A percentile compares a stretch with the other conserved stretches of the same genome.
phyloP scores from a whole-genome alignment of 176 grass and related monocot genomes.

The Poa pratensis region DNA sequence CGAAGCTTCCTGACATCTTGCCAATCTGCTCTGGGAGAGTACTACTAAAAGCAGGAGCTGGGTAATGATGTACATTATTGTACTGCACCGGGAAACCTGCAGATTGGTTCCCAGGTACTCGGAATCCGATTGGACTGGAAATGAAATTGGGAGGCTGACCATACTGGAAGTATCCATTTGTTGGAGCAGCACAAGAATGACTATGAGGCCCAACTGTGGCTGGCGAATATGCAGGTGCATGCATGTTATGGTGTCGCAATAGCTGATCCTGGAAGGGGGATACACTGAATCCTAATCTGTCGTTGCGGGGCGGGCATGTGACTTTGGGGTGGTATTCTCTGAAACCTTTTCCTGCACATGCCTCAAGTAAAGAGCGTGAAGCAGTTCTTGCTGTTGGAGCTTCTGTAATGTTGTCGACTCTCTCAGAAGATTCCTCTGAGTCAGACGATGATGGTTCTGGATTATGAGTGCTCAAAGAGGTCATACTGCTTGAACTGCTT shows the following conservation, averaged over 20 bases:
- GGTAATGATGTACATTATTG: conserved; percentile 56
- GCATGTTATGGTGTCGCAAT: conserved; percentile 55
- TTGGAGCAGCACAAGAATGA: conserved; percentile 61
- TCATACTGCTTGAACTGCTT: conserved; percentile 69
- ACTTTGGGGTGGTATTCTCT: conserved; percentile 60
- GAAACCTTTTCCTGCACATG: conserved; percentile 52
- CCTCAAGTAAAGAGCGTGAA: conserved; percentile 57
- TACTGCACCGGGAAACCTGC: conserved; percentile 67
- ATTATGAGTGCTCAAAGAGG: conserved; percentile 66
- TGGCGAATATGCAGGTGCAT: conserved; percentile 52
- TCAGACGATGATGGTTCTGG: conserved; percentile 78
- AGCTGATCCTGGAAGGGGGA: conserved; percentile 38
- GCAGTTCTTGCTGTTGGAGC: conserved; percentile 44
- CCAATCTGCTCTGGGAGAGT: conserved; percentile 51
- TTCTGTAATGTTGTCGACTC: conserved; percentile 31
- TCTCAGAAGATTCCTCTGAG: conserved; percentile 69
- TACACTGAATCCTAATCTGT: conserved; percentile 41
- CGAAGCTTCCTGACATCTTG: conserved; percentile 46
- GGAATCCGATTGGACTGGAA: conserved; percentile 45
- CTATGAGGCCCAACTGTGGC: conserved; percentile 59
- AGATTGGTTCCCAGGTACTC: conserved; percentile 47
- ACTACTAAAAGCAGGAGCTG: conserved; percentile 58
- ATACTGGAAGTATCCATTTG: conserved; percentile 72
- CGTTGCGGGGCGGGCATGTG: conserved; percentile 35
- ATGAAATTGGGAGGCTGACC: conserved; percentile 51